Base-by-base conservation (phyloP, 495 filamentous ascomycete genomes). In the Physcia stellaris region DNA sequence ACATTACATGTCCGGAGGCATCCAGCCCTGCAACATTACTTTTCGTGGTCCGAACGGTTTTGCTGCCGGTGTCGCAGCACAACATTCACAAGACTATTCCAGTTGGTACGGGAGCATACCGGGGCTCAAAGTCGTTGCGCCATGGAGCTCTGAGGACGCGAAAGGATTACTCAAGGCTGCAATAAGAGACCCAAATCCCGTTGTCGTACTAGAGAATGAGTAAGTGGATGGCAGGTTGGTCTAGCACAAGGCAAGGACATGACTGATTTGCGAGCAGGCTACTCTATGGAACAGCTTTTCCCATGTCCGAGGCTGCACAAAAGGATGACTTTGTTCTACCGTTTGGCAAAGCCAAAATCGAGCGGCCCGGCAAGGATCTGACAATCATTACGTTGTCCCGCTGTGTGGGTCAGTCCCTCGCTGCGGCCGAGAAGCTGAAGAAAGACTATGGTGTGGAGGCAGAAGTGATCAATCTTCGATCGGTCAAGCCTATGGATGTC, bases 21-120 rank as follows among this genome's bases (percentile, higher is more conserved):
- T 94, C 62, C 90, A 98, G 63, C 90, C 90, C 50, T 98, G 90
- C 70, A 96, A 95, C 66, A 80, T 98, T 60, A 96, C 92, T 44
- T 98, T 98, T 77, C 86, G 90, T 59, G 90, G 90, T 31, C 90
- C 90, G 60, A 98, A 98, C 60, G 90, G 90, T 44, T 98, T 98
- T 59, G 90, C 90, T 40, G 56, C 90, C 39, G 90, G 90, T 70
- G 90, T 98, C 46, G 90, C 70, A 32, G 90, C 90, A 37, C 90
- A 98, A 69, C 90, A 98, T 71, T 95, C 88, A 18, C 90, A 98
- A 66, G 90, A 95, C 55, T 98, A 90, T 67, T 81, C 82, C 20
- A 86, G 86, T 52, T 98, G 90, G 90, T 98, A 98, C 62, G 90
- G 87, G 53, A 87, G 83, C 66, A 88, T 98, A 52, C 90, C 90